Evolutionary conservation across 805 yeast species (phyloP).

Genomic region (Starmerella apis): DNA sequence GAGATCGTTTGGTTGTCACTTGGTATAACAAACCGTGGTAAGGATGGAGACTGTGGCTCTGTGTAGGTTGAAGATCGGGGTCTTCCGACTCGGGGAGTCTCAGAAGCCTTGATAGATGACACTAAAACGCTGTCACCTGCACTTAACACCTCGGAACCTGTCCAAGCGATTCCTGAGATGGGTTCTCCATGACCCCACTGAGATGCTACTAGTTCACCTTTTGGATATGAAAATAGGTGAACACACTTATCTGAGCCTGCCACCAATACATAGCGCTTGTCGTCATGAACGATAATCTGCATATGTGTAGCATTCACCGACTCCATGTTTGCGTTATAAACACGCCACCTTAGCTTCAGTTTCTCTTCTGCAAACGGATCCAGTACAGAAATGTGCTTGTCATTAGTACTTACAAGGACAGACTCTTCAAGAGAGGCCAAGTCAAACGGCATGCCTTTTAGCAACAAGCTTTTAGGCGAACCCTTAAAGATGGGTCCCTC

Average conservation of each 20-base stretch:
- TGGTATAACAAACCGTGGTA: neutral
- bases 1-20: neutral
- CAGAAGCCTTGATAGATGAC: neutral
- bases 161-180: constrained; percentile 36
- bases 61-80: neutral
- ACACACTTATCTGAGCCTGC: constrained; percentile 48
- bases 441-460: constrained; percentile 43
- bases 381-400: constrained; percentile 17
- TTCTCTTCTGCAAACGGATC: constrained; percentile 18
- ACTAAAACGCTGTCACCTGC: constrained; percentile 20
- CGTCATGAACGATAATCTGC: constrained; percentile 1
- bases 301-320: constrained; percentile 17
- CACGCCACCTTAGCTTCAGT: constrained; percentile 10
- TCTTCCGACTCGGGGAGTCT: neutral
- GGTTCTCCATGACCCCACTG: constrained; percentile 55
- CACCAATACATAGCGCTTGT: constrained; percentile 24
- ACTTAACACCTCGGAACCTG: constrained; percentile 11
- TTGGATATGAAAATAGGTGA: constrained; percentile 38
- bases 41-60: neutral
- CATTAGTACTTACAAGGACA: constrained; percentile 20
- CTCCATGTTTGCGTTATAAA: constrained; percentile 19
- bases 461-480: constrained; percentile 41
- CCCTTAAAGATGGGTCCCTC: constrained; percentile 8
- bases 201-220: constrained; percentile 40
- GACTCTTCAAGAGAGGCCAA: constrained; percentile 26